Evolutionary conservation across 768 basidiomycete genomes (phyloP).

Genomic region (Serendipita sp.): DNA sequence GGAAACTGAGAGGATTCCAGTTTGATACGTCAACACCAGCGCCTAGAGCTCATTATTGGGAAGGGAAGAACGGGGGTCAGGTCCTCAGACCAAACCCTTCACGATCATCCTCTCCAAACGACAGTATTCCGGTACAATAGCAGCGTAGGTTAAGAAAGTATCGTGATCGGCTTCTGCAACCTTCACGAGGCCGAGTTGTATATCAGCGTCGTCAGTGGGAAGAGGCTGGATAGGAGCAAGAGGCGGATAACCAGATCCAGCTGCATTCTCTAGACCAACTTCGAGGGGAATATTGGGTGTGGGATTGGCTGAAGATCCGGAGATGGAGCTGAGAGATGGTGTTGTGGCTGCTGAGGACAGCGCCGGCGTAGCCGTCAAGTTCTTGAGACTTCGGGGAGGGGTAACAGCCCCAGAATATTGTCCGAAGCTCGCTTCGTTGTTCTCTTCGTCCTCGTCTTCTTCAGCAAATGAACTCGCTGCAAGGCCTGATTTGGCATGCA

Average conservation of each 20-base stretch:
- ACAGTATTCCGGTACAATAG: slow-evolving; percentile 71
- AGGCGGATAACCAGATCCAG: slow-evolving; percentile 28
- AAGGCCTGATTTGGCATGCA: slow-evolving; percentile 30
- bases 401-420: not conserved
- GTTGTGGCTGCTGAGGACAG: slow-evolving; percentile 14
- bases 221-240: slow-evolving; percentile 57
- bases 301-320: not conserved
- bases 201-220: slow-evolving; percentile 54
- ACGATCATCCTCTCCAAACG: slow-evolving; percentile 64
- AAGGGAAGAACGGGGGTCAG: not conserved
- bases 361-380: not conserved
- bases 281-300: slow-evolving; percentile 10
- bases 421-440: slow-evolving; percentile 18
- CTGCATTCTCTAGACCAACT: slow-evolving; percentile 23
- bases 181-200: slow-evolving; percentile 61
- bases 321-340: slow-evolving; percentile 3
- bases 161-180: slow-evolving; percentile 74
- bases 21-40: too few relatives aligned
- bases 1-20: too few relatives aligned
- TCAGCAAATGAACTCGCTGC: slow-evolving; percentile 40
- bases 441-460: slow-evolving; percentile 62
- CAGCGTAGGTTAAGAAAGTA: slow-evolving; percentile 72
- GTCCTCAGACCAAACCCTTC: slow-evolving; percentile 34
- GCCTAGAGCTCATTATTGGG: too few relatives aligned
- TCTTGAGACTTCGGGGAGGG: slow-evolving; percentile 2